Base-by-base conservation (phyloP, 73 alveolate genomes). In the Paramecium biaurelia region DNA sequence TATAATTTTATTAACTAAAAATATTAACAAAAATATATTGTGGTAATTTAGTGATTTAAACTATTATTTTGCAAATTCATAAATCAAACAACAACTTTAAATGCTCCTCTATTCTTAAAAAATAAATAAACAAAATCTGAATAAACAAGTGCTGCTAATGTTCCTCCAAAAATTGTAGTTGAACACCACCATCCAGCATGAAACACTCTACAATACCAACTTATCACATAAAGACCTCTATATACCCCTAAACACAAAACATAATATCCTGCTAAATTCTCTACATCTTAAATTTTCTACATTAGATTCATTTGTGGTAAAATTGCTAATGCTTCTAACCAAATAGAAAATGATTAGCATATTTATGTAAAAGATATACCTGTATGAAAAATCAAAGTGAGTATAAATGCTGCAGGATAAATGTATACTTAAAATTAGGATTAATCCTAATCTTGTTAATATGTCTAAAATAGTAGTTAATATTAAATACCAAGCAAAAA, bases 181-280 rank as follows among this genome's bases (percentile, higher is more conserved):
- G 84, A 63, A n/a, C 84, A 63, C 84, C 84, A 63, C 84, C 84
- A 63, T 26, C 84, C 84, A 63, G 45, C 84, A 26, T 63, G 84
- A 32, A 63, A 63, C 23, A 63, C 84, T 63, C 84, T 63, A 32
- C 84, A 63, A 63, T 63, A 63, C 84, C 84, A 63, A 63, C 84
- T 63, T 26, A 63, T 63, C 23, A 63, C 45, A 26, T 63, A 63
- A 32, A 63, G 84, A 0, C 84, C 84, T 63, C 84, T 63, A 7
- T 63, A 63, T 2, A 63, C 3, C 6, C 84, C 84, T 63, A 63
- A n/a, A n/a, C 18, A 63, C 2, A 63, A 15, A 2, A 63, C 84
- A 63, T 63, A 63, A 14, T 63, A 63, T 63, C 84, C 84, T 63
- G 84, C 45, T 32, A 63, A 26, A 63, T 63, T 63, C 24, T 63